phyloP scores from a whole-genome alignment of 345 rosid genomes.

The Eucalyptus cloeziana region DNA sequence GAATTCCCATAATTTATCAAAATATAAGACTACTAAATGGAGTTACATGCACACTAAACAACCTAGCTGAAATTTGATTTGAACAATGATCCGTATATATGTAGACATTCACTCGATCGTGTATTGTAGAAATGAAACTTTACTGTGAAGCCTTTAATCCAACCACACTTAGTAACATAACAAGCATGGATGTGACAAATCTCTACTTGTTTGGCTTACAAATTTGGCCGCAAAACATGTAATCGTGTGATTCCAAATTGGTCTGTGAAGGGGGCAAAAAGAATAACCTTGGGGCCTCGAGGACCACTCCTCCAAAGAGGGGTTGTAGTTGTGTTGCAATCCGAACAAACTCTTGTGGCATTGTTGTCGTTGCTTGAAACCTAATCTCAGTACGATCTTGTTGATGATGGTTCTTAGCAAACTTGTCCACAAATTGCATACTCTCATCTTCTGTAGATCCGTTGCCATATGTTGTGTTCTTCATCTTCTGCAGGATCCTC shows the following conservation, averaged over 20 bases:
- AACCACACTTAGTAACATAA: not conserved
- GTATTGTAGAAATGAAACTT: not conserved
- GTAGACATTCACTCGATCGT: not conserved
- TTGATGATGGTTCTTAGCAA: not conserved
- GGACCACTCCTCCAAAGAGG: constrained; percentile 82
- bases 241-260: not conserved
- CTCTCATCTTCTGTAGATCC: not conserved
- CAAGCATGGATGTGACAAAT: not conserved
- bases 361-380: not conserved
- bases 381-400: not conserved
- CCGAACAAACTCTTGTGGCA: constrained; percentile 33
- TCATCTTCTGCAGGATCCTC: constrained; percentile 28
- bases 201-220: not conserved
- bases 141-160: not conserved
- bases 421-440: not conserved
- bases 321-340: constrained; percentile 46
- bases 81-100: not conserved
- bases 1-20: not conserved
- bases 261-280: not conserved
- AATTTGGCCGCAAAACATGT: not conserved
- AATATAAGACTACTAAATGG: not conserved
- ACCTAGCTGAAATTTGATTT: not conserved
- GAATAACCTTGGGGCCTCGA: constrained; percentile 45
- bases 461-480: not conserved
- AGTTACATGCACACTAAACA: not conserved